A percentile compares a stretch with the other conserved stretches of the same genome.
These are phyloP conservation scores for Proliferodiscus dingleyae DNA, from an alignment of 2,329 filamentous ascomycete species.

Conservation along the genomic window DNA sequence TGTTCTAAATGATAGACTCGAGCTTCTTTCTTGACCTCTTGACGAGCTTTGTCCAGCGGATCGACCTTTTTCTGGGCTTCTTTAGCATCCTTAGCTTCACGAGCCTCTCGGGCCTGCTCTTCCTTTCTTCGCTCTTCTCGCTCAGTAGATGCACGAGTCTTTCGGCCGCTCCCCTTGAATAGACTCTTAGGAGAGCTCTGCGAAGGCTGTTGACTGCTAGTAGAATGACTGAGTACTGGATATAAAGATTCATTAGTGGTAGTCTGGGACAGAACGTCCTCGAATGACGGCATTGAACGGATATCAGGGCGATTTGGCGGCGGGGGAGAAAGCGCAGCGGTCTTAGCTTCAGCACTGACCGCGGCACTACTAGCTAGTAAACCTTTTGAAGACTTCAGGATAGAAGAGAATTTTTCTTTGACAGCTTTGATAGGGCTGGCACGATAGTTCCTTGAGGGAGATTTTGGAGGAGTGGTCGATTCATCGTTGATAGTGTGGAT, in stretches of 20 bases:
- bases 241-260: constrained; percentile 33
- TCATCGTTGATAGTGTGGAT: constrained; percentile 44
- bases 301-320: constrained; percentile 43
- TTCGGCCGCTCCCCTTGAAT: constrained; percentile 30
- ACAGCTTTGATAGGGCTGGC: constrained; percentile 87
- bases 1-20: constrained; percentile 53
- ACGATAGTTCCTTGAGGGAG: constrained; percentile 49
- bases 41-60: constrained; percentile 60
- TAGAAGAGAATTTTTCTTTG: constrained; percentile 87
- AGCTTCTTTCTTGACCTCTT: constrained; percentile 67
- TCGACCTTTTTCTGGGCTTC: constrained; percentile 58
- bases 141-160: constrained; percentile 54
- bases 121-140: constrained; percentile 57
- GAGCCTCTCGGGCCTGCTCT: constrained; percentile 58
- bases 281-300: constrained; percentile 43
- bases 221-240: constrained; percentile 39
- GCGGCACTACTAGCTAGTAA: constrained; percentile 74
- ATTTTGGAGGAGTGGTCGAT: constrained; percentile 39
- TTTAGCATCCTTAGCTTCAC: constrained; percentile 53
- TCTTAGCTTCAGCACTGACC: constrained; percentile 58
- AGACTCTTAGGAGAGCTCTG: constrained; percentile 23
- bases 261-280: constrained; percentile 36
- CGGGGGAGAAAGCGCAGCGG: constrained; percentile 51
- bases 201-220: constrained; percentile 17
- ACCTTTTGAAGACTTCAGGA: constrained; percentile 80